These are phyloP conservation scores for Cryptococcus neoformans DNA, from an alignment of 1,284 basidiomycete species.

Conservation along the genomic window DNA sequence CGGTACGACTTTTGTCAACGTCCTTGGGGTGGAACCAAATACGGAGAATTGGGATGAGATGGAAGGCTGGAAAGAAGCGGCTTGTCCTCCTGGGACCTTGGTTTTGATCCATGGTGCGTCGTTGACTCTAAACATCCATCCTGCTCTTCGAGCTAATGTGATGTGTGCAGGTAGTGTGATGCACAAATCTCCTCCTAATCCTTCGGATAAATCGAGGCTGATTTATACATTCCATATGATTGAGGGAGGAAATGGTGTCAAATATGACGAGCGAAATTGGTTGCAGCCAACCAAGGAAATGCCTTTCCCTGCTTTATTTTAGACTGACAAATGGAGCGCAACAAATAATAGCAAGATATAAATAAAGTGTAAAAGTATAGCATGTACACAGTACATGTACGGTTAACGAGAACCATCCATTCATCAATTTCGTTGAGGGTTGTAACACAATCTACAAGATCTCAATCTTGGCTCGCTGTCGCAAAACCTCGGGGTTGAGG, in stretches of 20 bases:
- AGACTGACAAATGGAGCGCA: not conserved
- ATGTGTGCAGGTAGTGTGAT: slow-evolving; percentile 64
- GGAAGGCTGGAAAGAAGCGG: slow-evolving; percentile 64
- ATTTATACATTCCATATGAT: slow-evolving; percentile 90
- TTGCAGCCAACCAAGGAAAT: slow-evolving; percentile 74
- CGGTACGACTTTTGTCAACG: slow-evolving; percentile 69
- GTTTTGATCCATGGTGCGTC: slow-evolving; percentile 71
- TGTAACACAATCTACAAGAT: slow-evolving; percentile 10
- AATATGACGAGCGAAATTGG: slow-evolving; percentile 49
- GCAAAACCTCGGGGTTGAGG: slow-evolving; percentile 59
- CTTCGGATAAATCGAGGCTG: slow-evolving; percentile 66
- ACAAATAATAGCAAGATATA: not conserved
- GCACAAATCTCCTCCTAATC: slow-evolving; percentile 80
- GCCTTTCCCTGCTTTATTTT: slow-evolving; percentile 74
- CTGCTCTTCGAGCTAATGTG: not conserved
- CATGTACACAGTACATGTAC: not conserved
- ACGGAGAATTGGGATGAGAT: slow-evolving; percentile 53
- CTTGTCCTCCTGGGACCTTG: slow-evolving; percentile 71
- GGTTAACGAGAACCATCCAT: no score
- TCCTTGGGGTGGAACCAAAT: slow-evolving; percentile 53
- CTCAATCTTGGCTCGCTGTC: slow-evolving; percentile 55
- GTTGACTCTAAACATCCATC: not conserved
- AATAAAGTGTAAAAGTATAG: not conserved
- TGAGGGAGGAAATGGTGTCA: slow-evolving; percentile 42
- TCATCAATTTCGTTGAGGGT: no score